These are phyloP conservation scores for Xylaria telfairii DNA, from an alignment of 495 filamentous ascomycete genomes.

Conservation along the genomic window DNA sequence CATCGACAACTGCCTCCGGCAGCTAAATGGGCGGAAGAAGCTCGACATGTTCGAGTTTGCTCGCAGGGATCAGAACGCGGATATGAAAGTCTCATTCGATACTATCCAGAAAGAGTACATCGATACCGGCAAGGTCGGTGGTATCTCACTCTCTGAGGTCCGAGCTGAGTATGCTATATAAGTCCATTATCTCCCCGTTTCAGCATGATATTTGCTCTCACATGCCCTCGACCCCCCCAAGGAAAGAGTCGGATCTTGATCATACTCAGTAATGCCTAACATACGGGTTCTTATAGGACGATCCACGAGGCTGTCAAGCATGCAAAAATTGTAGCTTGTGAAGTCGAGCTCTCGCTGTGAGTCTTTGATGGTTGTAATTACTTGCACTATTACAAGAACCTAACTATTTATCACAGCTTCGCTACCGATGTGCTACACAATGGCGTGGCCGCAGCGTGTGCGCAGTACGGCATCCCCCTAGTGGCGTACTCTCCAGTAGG, in stretches of 20 bases:
- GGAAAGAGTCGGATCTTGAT: not conserved
- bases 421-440: conserved; percentile 59
- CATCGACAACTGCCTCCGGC: conserved; percentile 69
- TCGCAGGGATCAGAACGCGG: conserved; percentile 68
- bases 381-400: conserved; percentile 69
- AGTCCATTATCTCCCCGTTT: not conserved
- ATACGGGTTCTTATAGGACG: conserved; percentile 46
- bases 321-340: conserved; percentile 73
- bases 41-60: conserved; percentile 84
- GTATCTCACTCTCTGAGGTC: conserved; percentile 79
- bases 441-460: conserved; percentile 74
- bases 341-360: conserved; percentile 81
- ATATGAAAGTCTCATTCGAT: conserved; percentile 56
- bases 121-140: conserved; percentile 77
- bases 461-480: conserved; percentile 75
- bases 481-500: conserved; percentile 57
- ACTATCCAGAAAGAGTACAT: conserved; percentile 66
- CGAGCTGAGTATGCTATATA: conserved; percentile 52
- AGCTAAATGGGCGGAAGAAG: conserved; percentile 75
- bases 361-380: conserved; percentile 49
- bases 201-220: not conserved
- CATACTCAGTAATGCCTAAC: not conserved
- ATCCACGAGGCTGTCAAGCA: conserved; percentile 75
- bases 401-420: conserved; percentile 58
- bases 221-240: not conserved